Percentiles rank a stretch among this genome's conserved stretches.
These are phyloP conservation scores for Glycine tomentella DNA, from an alignment of 306 rosid genomes.

Conservation along the genomic window DNA sequence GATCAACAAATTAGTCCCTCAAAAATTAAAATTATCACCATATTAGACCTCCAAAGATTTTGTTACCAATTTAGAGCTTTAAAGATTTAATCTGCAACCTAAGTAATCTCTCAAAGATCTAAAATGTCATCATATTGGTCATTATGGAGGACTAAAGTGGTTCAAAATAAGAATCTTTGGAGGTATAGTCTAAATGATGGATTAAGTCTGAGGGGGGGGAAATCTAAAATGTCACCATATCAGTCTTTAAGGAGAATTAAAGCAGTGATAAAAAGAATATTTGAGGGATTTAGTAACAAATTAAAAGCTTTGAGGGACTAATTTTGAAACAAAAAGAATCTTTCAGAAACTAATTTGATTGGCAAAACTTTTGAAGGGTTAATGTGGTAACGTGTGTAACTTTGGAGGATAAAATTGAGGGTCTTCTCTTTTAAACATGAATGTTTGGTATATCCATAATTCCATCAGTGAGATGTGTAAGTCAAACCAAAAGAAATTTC, in stretches of 20 bases:
- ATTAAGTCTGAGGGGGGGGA: background rate
- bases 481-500: conserved; percentile 17
- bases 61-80: background rate
- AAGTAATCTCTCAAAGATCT: background rate
- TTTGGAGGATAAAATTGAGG: background rate
- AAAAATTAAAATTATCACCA: background rate
- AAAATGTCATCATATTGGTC: background rate
- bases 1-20: background rate
- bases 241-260: background rate
- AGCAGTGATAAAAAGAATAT: background rate
- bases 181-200: background rate
- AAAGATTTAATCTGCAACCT: background rate
- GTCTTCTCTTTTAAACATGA: background rate
- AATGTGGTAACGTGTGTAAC: background rate
- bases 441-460: conserved; percentile 10
- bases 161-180: background rate
- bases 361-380: background rate
- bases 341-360: background rate
- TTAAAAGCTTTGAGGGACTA: background rate
- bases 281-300: too few relatives aligned
- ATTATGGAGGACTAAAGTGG: background rate
- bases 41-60: background rate
- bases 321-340: background rate
- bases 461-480: conserved; percentile 1
- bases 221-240: background rate